Conservation (phyloP, 352 stramenopile genomes). For the Albugo candida region DNA sequence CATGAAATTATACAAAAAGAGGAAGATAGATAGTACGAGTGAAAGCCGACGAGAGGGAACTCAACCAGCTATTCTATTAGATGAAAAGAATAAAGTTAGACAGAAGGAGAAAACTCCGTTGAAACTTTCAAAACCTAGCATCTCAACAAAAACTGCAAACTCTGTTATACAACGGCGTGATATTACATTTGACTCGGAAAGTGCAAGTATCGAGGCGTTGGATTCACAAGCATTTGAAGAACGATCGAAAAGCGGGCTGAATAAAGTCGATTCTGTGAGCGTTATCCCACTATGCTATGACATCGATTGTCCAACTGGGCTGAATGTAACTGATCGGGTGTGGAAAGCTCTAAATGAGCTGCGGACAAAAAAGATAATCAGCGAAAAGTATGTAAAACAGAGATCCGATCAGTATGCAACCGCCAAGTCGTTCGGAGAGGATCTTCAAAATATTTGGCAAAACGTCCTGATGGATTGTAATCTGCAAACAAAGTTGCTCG, state of each 20-base stretch:
- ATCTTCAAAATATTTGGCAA: conserved; percentile 14
- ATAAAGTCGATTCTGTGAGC: conserved; percentile 6
- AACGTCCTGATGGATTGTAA: conserved; percentile 8
- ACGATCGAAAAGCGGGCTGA: conserved; percentile 21
- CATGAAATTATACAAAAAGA: conserved; percentile 55
- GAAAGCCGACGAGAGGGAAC: not conserved
- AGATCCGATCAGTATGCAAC: conserved; percentile 33
- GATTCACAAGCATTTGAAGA: conserved; percentile 1
- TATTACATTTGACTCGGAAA: too few relatives aligned
- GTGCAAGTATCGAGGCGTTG: too few relatives aligned
- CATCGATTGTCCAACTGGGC: conserved; percentile 32
- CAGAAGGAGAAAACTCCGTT: too few relatives aligned
- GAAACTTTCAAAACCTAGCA: too few relatives aligned
- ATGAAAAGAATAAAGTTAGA: too few relatives aligned
- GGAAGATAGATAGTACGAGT: conserved; percentile 28
- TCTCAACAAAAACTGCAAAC: too few relatives aligned
- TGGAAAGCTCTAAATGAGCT: conserved; percentile 46
- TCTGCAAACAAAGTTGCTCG: conserved; percentile 18
- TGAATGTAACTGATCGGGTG: conserved; percentile 40
- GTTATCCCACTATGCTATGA: conserved; percentile 59
- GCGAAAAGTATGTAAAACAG: conserved; percentile 26
- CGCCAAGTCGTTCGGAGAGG: conserved; percentile 25
- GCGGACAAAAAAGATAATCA: conserved; percentile 39
- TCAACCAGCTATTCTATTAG: too few relatives aligned
- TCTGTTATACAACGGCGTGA: too few relatives aligned